Conservation (phyloP, 2,329 filamentous ascomycete genomes). For the Aspergillus pseudonomiae region DNA sequence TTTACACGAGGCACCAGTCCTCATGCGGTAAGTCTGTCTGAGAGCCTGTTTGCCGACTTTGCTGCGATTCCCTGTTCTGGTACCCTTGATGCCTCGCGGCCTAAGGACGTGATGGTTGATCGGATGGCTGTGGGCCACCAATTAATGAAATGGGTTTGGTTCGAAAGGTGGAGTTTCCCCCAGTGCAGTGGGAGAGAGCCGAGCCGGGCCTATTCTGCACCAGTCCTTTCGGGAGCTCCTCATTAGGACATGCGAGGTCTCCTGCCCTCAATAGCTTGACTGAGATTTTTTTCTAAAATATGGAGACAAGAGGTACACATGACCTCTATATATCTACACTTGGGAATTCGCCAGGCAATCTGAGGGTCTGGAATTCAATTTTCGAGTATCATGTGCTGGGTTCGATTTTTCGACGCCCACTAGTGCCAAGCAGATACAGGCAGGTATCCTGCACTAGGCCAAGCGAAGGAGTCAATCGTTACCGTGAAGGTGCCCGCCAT, state of each 20-base stretch:
- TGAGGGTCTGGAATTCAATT: constrained; percentile 3
- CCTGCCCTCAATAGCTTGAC: background rate
- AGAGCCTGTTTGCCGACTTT: background rate
- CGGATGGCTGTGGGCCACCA: constrained; percentile 1
- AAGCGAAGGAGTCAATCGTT: background rate
- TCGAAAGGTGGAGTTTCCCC: background rate
- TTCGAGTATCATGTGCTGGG: constrained; percentile 1
- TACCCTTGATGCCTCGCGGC: background rate
- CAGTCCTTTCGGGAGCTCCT: background rate
- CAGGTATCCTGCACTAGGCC: background rate
- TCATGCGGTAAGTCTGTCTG: background rate
- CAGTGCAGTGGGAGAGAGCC: background rate
- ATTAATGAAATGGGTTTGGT: background rate
- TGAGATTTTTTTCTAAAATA: background rate
- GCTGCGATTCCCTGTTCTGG: background rate
- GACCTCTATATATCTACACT: background rate
- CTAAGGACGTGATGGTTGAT: background rate
- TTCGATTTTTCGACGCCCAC: background rate
- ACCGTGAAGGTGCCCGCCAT: background rate
- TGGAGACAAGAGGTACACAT: background rate
- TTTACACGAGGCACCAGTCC: background rate
- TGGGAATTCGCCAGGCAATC: background rate
- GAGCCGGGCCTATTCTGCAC: background rate
- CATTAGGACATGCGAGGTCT: constrained; percentile 2
- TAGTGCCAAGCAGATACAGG: background rate